phyloP scores from a whole-genome alignment of 2,329 filamentous ascomycete species.

The Tolypocladium guangdongense region DNA sequence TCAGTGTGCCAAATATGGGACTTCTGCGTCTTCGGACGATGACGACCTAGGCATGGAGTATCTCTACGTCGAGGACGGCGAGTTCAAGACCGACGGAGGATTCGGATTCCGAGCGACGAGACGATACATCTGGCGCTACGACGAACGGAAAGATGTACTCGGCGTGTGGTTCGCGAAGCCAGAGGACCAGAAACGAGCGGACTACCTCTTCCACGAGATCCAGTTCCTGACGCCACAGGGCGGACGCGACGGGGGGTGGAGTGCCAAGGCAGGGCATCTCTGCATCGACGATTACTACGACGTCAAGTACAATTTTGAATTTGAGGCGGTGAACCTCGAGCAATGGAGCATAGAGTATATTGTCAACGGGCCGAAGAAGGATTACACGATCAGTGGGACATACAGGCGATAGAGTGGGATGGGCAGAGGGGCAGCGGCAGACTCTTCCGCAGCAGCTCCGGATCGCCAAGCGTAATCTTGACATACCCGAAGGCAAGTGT shows the following conservation, averaged over 20 bases:
- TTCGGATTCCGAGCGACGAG: slow-evolving; percentile 49
- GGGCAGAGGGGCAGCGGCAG: neutral
- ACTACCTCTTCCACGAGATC: slow-evolving; percentile 68
- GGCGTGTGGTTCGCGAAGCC: slow-evolving; percentile 65
- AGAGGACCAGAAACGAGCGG: slow-evolving; percentile 49
- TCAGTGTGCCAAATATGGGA: slow-evolving; percentile 15
- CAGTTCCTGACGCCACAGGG: slow-evolving; percentile 39
- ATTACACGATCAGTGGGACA: slow-evolving; percentile 50
- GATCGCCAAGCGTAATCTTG: neutral
- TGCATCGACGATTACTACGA: slow-evolving; percentile 64
- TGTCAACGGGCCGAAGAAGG: slow-evolving; percentile 63
- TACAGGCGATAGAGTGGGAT: slow-evolving; percentile 30
- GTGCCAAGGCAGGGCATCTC: slow-evolving; percentile 55
- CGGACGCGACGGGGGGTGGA: slow-evolving; percentile 37
- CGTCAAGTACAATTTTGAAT: slow-evolving; percentile 57
- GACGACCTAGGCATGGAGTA: slow-evolving; percentile 43
- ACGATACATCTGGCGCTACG: slow-evolving; percentile 64
- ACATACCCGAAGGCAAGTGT: no score
- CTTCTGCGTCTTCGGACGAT: slow-evolving; percentile 5
- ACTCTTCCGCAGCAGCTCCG: neutral
- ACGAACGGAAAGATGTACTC: slow-evolving; percentile 45
- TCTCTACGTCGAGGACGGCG: slow-evolving; percentile 57
- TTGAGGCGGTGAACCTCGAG: slow-evolving; percentile 43
- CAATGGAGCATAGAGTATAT: slow-evolving; percentile 52
- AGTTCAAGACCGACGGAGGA: slow-evolving; percentile 46